Evolutionary conservation across 2,329 filamentous ascomycete genomes (phyloP).

Genomic region (Metarhizium guizhouense): DNA sequence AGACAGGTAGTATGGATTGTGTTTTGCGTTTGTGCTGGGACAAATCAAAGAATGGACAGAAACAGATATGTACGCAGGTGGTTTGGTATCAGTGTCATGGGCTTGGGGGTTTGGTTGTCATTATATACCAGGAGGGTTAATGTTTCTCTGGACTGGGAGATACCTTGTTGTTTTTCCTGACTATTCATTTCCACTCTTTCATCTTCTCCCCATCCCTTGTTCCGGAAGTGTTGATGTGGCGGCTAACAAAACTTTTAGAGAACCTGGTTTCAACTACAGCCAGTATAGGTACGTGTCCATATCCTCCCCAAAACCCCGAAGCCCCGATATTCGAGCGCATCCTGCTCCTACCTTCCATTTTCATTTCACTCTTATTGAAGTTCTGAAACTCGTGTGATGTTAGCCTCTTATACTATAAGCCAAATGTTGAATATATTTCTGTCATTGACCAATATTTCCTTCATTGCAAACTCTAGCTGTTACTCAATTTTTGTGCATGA

Average conservation of each 20-base stretch:
- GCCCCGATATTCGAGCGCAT: background rate
- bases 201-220: background rate
- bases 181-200: background rate
- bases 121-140: background rate
- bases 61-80: background rate
- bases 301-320: background rate
- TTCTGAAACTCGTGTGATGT: no score
- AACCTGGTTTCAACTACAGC: background rate
- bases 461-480: no score
- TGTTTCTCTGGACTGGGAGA: background rate
- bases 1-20: background rate
- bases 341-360: background rate
- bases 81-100: background rate
- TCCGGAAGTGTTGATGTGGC: background rate
- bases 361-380: no score
- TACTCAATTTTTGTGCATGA: no score
- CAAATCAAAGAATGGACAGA: background rate
- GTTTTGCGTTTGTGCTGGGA: background rate
- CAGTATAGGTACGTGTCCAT: slow-evolving; percentile 2
- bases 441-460: no score
- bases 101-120: background rate
- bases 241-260: slow-evolving; percentile 5
- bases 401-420: no score
- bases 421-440: no score
- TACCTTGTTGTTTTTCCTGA: background rate